phyloP scores from a whole-genome alignment of 257 asterid genomes.

The Solanum chilense region DNA sequence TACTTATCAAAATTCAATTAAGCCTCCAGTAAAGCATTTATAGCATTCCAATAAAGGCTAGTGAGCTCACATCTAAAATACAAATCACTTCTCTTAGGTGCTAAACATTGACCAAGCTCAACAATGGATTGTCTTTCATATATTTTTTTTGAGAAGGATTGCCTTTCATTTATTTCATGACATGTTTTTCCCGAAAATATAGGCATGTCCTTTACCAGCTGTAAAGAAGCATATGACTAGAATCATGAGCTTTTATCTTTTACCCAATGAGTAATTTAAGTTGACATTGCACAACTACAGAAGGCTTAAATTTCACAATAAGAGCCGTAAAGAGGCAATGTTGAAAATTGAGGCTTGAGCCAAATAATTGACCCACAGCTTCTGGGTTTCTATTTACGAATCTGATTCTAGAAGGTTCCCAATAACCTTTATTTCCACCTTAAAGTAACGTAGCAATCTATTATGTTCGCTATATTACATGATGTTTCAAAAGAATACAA shows the following conservation, averaged over 20 bases:
- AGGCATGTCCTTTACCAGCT: background rate
- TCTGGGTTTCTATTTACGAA: background rate
- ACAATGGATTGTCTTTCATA: background rate
- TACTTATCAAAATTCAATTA: background rate
- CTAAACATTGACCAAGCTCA: background rate
- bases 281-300: background rate
- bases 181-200: background rate
- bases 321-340: background rate
- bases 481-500: background rate
- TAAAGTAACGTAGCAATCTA: background rate
- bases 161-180: background rate
- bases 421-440: background rate
- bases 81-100: background rate
- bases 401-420: background rate
- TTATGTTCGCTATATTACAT: background rate
- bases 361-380: background rate
- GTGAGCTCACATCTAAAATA: background rate
- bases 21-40: background rate
- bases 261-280: background rate
- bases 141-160: background rate
- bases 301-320: background rate
- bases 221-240: background rate
- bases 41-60: background rate
- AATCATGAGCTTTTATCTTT: background rate
- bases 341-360: background rate